phyloP scores from a whole-genome alignment of 2,329 filamentous ascomycete species.

The Phialophora verrucosa region DNA sequence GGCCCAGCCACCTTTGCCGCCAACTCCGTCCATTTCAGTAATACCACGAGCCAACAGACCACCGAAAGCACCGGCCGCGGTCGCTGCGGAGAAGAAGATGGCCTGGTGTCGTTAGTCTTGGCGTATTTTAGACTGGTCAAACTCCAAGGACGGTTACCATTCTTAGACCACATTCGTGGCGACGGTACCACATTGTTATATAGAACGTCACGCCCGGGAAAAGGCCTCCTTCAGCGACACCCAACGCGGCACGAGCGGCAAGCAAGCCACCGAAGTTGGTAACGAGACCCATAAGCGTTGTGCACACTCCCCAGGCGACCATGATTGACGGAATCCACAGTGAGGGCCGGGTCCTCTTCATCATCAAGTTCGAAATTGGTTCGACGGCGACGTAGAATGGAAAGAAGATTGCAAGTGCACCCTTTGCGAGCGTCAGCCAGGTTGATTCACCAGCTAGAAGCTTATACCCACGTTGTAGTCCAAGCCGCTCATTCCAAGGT shows the following conservation, averaged over 20 bases:
- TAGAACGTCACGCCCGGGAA: slow-evolving; percentile 47
- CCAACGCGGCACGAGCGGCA: slow-evolving; percentile 47
- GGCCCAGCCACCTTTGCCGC: slow-evolving; percentile 51
- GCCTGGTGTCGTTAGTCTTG: slow-evolving; percentile 7
- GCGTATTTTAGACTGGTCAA: background rate
- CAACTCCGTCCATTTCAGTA: slow-evolving; percentile 50
- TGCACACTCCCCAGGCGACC: slow-evolving; percentile 55
- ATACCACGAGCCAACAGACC: slow-evolving; percentile 48
- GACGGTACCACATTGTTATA: slow-evolving; percentile 30
- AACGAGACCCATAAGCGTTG: slow-evolving; percentile 58
- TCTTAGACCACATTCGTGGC: slow-evolving; percentile 32
- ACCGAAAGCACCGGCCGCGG: slow-evolving; percentile 33
- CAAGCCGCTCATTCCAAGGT: slow-evolving; percentile 52
- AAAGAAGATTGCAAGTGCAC: slow-evolving; percentile 36
- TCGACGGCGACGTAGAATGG: slow-evolving; percentile 38
- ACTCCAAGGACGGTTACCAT: slow-evolving; percentile 17
- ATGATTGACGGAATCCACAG: slow-evolving; percentile 33
- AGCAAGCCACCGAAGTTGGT: slow-evolving; percentile 38
- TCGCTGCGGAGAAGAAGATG: slow-evolving; percentile 35
- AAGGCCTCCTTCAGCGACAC: slow-evolving; percentile 46
- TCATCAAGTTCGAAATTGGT: slow-evolving; percentile 47
- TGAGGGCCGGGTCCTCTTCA: slow-evolving; percentile 29
- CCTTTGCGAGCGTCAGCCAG: slow-evolving; percentile 40
- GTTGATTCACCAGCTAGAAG: background rate
- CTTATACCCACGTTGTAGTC: slow-evolving; percentile 48